Evolutionary conservation across 441 rosid genomes (phyloP), one percentile per base, ranked within the genome.

Genomic region (Manihot esculenta): DNA sequence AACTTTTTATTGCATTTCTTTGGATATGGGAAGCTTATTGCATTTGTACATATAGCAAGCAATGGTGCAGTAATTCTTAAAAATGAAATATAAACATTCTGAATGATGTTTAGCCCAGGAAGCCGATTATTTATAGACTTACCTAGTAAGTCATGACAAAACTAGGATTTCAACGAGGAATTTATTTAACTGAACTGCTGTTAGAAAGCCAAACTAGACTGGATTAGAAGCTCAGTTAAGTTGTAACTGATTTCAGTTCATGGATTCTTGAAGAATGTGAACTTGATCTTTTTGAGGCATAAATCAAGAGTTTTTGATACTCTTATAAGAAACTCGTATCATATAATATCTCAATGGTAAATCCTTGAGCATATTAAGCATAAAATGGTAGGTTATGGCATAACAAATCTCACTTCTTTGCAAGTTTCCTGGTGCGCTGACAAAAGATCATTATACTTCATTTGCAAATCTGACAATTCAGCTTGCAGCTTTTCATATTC

Each of bases 401-500:
- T 23, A 63, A 15, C 9, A 49, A n/a, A 53, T 5, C 62, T 68
- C 75, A 88, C 95, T 89, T 94, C 89, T 82, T 84, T 87, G 80
- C 87, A 79, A 15, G 84, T 86, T 73, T 86, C 84, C 17, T 89
- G 88, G 77, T 92, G 91, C 53, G 81, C 74, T 44, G 82, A 84
- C 72, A 85, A 78, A 59, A 94, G 92, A 68, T 91, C 91, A 77
- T 81, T 85, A 71, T 91, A 86, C 81, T 86, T 90, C 14, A 73
- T 76, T 69, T 76, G 90, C 83, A 92, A 74, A 77, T 90, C 94
- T 10, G 91, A 74, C 75, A 85, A 71, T 78, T 89, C 97, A 42
- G 89, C 87, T 79, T 94, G 93, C 75, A 94, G 83, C 83, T 87
- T 92, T 77, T 92, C 93, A 62, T 85, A 88, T 56, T 94, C 96